Base-by-base conservation (phyloP, 2,329 filamentous ascomycete species). In the Phyllosticta citriasiana region DNA sequence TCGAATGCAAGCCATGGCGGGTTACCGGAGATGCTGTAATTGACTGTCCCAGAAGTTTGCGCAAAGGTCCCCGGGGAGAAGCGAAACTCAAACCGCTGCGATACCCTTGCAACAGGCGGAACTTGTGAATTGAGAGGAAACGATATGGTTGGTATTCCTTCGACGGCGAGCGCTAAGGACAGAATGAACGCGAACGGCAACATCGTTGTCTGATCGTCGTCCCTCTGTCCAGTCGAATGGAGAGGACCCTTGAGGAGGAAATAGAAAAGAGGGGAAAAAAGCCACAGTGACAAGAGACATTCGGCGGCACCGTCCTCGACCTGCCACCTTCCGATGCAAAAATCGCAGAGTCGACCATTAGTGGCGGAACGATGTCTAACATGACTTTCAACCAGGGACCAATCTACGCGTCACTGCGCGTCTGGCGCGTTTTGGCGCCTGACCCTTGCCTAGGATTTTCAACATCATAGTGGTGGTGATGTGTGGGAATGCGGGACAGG, bases 61-160 rank as follows among this genome's bases (percentile, higher is more conserved):
- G 79, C 78, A 73, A 96, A 96, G 0, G 91, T 96, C 50, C 85
- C 84, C 16, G 79, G 73, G 9, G 88, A 87, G 68, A 96, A 88
- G 30, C 82, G 78, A 69, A 92, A 91, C 9, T 79, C 82, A 73
- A 90, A 94, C 2, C 80, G 78, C 67, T 86, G 70, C 51, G 81
- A 82, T 63, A 88, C 78, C 65, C 88, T 82, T 22, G 89, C 91
- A 59, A 92, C 87, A 3, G 88, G 87, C 33, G 91, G 91, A 0
- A 95, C 81, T 72, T 96, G 91, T 2, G 89, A 86, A 73, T 94
- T 95, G 72, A 96, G 80, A 0, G 91, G 91, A 67, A 92, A 93
- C 55, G 78, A 78, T 58, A 76, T 68, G 53, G 72, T 71, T 19
- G 75, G 74, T 25, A 64, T 65, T 61, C 72, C 72, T n/a, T 63